A percentile compares a stretch with the other conserved stretches of the same genome.
Conservation (phyloP, 441 rosid species). For the Gossypium schwendimanii region DNA sequence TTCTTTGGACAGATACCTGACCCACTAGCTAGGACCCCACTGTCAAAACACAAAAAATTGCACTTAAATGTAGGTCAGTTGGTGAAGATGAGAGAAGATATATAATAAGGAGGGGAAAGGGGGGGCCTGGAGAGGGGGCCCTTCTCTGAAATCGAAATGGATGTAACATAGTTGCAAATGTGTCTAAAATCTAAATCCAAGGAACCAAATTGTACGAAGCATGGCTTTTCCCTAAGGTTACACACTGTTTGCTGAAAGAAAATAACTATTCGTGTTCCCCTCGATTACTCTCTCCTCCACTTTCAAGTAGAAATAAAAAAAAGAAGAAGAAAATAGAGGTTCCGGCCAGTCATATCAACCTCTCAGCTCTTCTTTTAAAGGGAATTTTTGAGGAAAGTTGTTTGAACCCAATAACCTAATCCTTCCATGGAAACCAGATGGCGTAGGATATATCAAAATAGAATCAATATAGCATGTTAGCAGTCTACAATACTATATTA, state of each 20-base stretch:
- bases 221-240: conserved; percentile 19
- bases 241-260: conserved; percentile 19
- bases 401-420: conserved; percentile 5
- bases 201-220: conserved; percentile 19
- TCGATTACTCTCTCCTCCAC: background rate
- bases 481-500: background rate
- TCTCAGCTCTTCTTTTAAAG: conserved; percentile 29
- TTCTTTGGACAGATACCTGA: background rate
- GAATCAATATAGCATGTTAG: background rate
- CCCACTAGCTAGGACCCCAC: conserved; percentile 13
- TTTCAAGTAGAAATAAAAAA: conserved; percentile 10
- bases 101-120: background rate
- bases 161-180: conserved; percentile 22
- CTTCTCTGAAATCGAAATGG: conserved; percentile 29
- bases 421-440: conserved; percentile 10
- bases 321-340: background rate
- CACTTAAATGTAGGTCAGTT: conserved; percentile 9
- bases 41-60: background rate
- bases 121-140: conserved; percentile 15
- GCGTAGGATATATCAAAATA: background rate
- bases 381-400: conserved; percentile 5
- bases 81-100: background rate
- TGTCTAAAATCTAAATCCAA: conserved; percentile 19
- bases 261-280: conserved; percentile 17
- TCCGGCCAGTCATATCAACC: conserved; percentile 7